These are phyloP conservation scores for Wallacemonas collosoma DNA, from an alignment of 208 protist species.

Conservation along the genomic window DNA sequence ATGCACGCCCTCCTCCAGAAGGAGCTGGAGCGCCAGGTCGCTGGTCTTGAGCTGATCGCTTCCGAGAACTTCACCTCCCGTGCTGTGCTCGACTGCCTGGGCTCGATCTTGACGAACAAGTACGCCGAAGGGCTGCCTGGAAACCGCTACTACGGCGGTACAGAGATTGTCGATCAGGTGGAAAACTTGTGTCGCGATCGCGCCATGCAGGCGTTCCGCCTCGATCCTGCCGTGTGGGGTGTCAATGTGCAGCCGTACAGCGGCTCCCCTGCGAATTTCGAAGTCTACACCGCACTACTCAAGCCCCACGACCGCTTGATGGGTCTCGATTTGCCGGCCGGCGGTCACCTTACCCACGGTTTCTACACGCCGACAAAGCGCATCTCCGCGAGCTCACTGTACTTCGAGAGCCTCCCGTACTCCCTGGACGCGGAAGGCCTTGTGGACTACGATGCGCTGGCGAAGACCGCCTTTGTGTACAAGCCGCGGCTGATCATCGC, in stretches of 20 bases:
- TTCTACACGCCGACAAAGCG: conserved; percentile 91
- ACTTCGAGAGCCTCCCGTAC: conserved; percentile 96
- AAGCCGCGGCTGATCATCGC: conserved; percentile 92
- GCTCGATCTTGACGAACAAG: conserved; percentile 97
- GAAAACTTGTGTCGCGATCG: conserved; percentile 86
- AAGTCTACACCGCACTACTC: conserved; percentile 91
- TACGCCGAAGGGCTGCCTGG: conserved; percentile 97
- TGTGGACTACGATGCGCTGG: conserved; percentile 94
- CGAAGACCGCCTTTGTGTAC: conserved; percentile 73
- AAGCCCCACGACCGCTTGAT: conserved; percentile 95
- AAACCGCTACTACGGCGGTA: conserved; percentile 95
- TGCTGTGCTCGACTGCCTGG: conserved; percentile 94
- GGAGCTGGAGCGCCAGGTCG: conserved; percentile 45
- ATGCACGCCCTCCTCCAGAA: conserved; percentile 41
- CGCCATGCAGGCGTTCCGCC: conserved; percentile 87
- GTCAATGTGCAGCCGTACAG: conserved; percentile 98
- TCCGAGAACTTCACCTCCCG: conserved; percentile 96
- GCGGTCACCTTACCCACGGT: conserved; percentile 93
- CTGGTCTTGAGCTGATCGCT: conserved; percentile 68
- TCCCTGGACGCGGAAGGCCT: conserved; percentile 69
- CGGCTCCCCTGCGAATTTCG: conserved; percentile 95
- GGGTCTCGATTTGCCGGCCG: conserved; percentile 82
- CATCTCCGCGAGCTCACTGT: conserved; percentile 93
- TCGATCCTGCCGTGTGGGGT: conserved; percentile 92
- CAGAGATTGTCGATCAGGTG: conserved; percentile 94